Evolutionary conservation across 2,329 filamentous ascomycete species (phyloP), one percentile per base, ranked within the genome.

Genomic region (Daldinia sp.): DNA sequence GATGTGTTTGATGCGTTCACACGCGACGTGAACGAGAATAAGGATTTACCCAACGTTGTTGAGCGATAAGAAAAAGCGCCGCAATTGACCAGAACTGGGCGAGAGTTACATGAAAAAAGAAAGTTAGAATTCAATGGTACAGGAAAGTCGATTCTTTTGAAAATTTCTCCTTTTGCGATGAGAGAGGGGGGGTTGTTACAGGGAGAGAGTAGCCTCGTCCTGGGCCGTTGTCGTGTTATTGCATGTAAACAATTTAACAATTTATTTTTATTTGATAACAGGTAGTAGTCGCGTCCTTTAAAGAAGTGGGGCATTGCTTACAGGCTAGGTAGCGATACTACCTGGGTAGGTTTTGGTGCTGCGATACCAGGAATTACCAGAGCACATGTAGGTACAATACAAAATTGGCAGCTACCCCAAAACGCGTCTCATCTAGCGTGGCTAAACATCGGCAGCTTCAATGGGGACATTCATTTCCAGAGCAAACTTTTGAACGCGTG

Each of bases 221-320:
- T 56, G 23, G 50, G 28, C 60, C 42, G 67, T 72, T 66, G 68
- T 69, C 68, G 48, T 71, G 53, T 63, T 65, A 54, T 64, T 63
- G 66, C 48, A 67, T 61, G 69, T 71, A 71, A 71, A 71, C 69
- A 71, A 71, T 71, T 67, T 57, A 60, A 71, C 66, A 71, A 71
- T 71, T 67, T 57, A 60, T 57, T 63, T 69, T 67, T 54, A 60
- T 58, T 56, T 58, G 33, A 48, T 54, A 68, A 68, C 57, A 35
- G 6, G 33, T 65, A 41, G 68, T 35, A 60, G 60, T 69, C 67
- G 67, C 67, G 67, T 69, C 63, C 55, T 55, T 41, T 60, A 15
- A 35, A 23, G 51, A 59, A 35, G 63, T 64, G 63, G 63, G 67
- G 63, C 48, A 33, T 2, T 15, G 15, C 15, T 51, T 51, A 51